Evolutionary conservation across 768 basidiomycete genomes (phyloP).

Genomic region (Hemileccinum rubropunctum): DNA sequence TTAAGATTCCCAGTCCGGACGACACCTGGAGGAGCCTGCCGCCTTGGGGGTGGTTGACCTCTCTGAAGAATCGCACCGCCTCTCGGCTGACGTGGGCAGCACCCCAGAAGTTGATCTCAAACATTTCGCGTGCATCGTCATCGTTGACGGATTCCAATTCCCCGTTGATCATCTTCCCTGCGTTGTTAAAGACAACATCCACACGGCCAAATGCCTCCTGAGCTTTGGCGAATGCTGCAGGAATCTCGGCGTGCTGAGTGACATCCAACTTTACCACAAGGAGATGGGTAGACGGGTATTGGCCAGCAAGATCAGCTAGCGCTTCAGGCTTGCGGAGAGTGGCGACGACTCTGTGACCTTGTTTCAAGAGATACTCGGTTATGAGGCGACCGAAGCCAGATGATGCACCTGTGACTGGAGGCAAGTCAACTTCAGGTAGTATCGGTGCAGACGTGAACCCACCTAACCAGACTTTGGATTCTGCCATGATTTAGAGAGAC

Average conservation of each 20-base stretch:
- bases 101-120: constrained; percentile 40
- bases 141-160: constrained; percentile 37
- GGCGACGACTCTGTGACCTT: constrained; percentile 40
- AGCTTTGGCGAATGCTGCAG: constrained; percentile 27
- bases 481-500: constrained; percentile 1
- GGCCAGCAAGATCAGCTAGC: constrained; percentile 25
- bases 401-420: constrained; percentile 40
- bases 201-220: constrained; percentile 33
- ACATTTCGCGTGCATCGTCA: constrained; percentile 30
- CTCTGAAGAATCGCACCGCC: constrained; percentile 36
- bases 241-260: constrained; percentile 22
- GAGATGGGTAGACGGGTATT: constrained; percentile 23
- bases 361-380: constrained; percentile 31
- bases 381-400: constrained; percentile 40
- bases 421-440: background rate
- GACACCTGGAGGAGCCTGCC: constrained; percentile 37
- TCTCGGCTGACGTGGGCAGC: constrained; percentile 29
- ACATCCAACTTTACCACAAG: constrained; percentile 34
- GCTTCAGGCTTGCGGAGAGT: constrained; percentile 40
- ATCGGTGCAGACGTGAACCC: background rate
- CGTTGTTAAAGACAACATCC: constrained; percentile 40
- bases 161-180: constrained; percentile 24
- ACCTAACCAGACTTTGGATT: constrained; percentile 18
- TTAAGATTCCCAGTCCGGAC: constrained; percentile 24
- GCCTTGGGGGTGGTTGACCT: constrained; percentile 34